Evolutionary conservation across 2,329 filamentous ascomycete genomes (phyloP).

Genomic region (Colletotrichum nymphaeae): DNA sequence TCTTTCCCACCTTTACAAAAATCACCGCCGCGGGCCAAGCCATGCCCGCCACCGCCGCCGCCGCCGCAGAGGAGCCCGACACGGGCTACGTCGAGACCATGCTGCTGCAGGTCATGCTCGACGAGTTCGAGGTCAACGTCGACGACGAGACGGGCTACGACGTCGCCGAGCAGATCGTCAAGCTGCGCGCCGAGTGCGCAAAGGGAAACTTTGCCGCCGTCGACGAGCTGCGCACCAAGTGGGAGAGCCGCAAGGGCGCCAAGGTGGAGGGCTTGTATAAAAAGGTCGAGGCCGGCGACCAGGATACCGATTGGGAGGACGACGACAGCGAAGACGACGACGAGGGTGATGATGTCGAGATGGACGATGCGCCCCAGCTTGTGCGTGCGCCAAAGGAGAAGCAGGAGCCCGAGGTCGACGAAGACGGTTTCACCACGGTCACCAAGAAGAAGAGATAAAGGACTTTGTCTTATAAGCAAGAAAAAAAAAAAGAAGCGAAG

Average conservation of each 20-base stretch:
- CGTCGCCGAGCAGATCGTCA: conserved; percentile 79
- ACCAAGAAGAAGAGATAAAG: conserved; percentile 73
- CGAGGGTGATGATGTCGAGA: conserved; percentile 67
- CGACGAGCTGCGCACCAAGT: conserved; percentile 71
- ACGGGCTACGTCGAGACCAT: conserved; percentile 85
- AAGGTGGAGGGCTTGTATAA: conserved; percentile 66
- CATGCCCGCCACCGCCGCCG: conserved; percentile 37
- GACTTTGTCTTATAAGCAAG: conserved; percentile 23
- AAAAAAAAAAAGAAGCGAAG: background rate
- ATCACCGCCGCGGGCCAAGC: conserved; percentile 43
- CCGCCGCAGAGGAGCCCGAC: conserved; percentile 67
- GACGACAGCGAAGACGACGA: conserved; percentile 68
- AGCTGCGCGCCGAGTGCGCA: conserved; percentile 71
- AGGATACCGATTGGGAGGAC: conserved; percentile 72
- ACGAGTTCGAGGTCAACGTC: conserved; percentile 93
- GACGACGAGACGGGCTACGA: conserved; percentile 88
- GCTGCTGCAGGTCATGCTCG: conserved; percentile 89
- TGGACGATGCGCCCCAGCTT: conserved; percentile 76
- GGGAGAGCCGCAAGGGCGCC: conserved; percentile 70
- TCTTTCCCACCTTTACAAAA: conserved; percentile 76
- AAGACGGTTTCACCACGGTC: conserved; percentile 85
- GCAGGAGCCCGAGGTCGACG: conserved; percentile 77
- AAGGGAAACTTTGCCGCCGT: conserved; percentile 75
- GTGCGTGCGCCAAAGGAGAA: conserved; percentile 71
- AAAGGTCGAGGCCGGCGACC: conserved; percentile 64